Percentiles rank a stretch among this genome's conserved stretches.
Conservation (phyloP, 306 rosid genomes). For the Prunus armeniaca region DNA sequence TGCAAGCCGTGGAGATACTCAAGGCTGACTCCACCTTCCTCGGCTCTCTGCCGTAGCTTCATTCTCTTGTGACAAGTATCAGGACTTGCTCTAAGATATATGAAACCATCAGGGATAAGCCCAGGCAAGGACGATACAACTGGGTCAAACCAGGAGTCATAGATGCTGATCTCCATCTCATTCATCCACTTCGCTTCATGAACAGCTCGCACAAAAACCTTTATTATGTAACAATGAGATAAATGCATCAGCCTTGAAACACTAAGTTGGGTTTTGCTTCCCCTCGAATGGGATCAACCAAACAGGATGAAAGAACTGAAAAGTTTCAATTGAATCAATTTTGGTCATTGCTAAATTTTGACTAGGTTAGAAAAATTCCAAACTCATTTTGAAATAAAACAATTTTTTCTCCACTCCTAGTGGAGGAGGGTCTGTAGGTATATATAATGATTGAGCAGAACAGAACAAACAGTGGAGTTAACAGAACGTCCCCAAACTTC, state of each 20-base stretch:
- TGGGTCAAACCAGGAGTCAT: conserved; percentile 99
- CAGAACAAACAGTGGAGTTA: background rate
- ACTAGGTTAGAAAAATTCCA: background rate
- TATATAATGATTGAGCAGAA: background rate
- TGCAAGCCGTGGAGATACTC: conserved; percentile 83
- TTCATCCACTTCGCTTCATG: conserved; percentile 99
- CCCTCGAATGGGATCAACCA: conserved; percentile 16
- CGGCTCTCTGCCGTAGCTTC: conserved; percentile 73
- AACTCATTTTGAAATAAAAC: background rate
- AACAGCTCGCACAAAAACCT: conserved; percentile 98
- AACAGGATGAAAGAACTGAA: conserved; percentile 25
- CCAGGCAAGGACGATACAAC: conserved; percentile 96
- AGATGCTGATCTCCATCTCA: conserved; percentile 98
- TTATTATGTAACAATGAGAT: conserved; percentile 27
- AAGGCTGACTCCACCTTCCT: conserved; percentile 87
- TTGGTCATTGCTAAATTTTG: conserved; percentile 6
- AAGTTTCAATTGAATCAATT: conserved; percentile 28
- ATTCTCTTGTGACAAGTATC: conserved; percentile 97
- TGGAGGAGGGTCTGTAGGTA: background rate
- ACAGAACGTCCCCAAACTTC: background rate
- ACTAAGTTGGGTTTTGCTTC: conserved; percentile 27
- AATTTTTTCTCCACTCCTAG: background rate
- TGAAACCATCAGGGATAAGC: conserved; percentile 91
- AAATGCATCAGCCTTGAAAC: conserved; percentile 34
- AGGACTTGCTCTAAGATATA: conserved; percentile 98